Evolutionary conservation across 1,139 yeast genomes (phyloP).

Genomic region (Pichia sp.): DNA sequence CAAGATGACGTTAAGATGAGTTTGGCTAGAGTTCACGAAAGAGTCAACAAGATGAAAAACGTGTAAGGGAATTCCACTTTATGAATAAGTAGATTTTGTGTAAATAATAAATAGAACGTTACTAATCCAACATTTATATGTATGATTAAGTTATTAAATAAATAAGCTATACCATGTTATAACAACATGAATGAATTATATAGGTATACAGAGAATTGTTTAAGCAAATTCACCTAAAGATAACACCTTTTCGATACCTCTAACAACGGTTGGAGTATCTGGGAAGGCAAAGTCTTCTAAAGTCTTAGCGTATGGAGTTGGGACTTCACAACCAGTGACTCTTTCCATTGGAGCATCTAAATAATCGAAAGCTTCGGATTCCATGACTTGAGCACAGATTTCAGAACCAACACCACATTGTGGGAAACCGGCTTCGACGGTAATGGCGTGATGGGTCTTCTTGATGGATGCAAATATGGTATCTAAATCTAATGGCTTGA

Average conservation of each 20-base stretch:
- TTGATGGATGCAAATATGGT: conserved; percentile 85
- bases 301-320: conserved; percentile 97
- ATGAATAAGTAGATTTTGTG: background rate
- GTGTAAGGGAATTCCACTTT: conserved; percentile 5
- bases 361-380: conserved; percentile 97
- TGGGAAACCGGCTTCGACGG: conserved; percentile 98
- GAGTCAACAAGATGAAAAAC: conserved; percentile 44
- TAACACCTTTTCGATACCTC: conserved; percentile 89
- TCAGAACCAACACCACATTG: conserved; percentile 99
- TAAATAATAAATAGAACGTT: no score
- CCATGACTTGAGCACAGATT: conserved; percentile 97
- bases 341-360: conserved; percentile 99
- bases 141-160: no score
- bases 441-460: conserved; percentile 95
- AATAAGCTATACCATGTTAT: no score
- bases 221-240: conserved; percentile 50
- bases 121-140: no score
- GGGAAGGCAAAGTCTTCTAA: conserved; percentile 99
- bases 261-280: conserved; percentile 83
- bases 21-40: conserved; percentile 63
- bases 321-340: conserved; percentile 99
- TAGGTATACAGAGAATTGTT: no score
- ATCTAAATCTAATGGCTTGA: conserved; percentile 93
- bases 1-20: conserved; percentile 85
- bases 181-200: no score